Evolutionary conservation across 148 eudicot species (phyloP), one percentile per base, ranked within the genome.

Genomic region (Silene conica): DNA sequence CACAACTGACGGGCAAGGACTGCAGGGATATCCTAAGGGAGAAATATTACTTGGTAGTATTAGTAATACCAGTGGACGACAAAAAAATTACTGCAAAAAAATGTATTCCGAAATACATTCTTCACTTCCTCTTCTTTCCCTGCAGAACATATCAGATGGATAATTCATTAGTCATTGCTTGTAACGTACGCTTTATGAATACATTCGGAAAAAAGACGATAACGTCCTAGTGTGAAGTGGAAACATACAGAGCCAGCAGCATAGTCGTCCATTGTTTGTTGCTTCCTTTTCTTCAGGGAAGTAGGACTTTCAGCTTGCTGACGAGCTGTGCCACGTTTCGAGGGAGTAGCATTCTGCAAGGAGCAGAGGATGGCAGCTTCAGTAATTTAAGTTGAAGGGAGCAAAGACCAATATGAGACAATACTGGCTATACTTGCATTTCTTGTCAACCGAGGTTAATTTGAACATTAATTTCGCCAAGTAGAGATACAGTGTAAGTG

Each of bases 251-350:
- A 86, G 78, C 78, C 83, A 23, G 67, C 31, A 46, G 80, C 81
- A 48, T 80, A 88, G 68, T 94, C 96, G 62, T 89, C 95, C 94
- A 87, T 82, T 45, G 81, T 82, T 63, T 58, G 69, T 73, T 91
- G 92, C 78, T 89, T 93, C 75, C 87, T 79, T 84, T 89, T 93
- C 88, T 89, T 93, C 31, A 69, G 18, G 62, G 83, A 83, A 6
- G 89, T 81, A 1, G 97, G 93, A 75, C 93, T 87, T 79, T 90
- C 97, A n/a, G 89, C 84, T 28, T 85, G 89, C 74, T 87, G 93
- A 46, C 87, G 85, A 52, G 79, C 80, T 68, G 77, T 57, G n/a
- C 85, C 86, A 16, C 91, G 93, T 80, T 91, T 91, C 18, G 95
- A 89, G 72, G 97, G 95, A 8, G 95, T 79, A 74, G 83, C 80